Base-by-base conservation (phyloP, 1,139 yeast genomes). In the Meyerozyma carpophila region DNA sequence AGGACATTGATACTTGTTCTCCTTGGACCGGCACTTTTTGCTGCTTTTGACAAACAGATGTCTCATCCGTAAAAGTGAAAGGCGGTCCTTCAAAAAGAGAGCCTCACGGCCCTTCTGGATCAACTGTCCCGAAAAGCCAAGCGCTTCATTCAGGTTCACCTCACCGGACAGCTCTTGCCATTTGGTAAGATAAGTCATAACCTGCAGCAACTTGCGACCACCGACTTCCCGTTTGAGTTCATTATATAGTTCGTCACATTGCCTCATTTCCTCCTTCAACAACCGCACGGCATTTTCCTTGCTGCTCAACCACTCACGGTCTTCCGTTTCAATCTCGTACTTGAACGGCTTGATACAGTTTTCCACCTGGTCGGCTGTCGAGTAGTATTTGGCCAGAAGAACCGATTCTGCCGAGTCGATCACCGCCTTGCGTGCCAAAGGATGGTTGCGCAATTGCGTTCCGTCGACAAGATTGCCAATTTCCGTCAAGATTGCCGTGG, bases 281-380 rank as follows among this genome's bases (percentile, higher is more conserved):
- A 94, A 64, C 37, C 68, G 69, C 13, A 81, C 77, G 0, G 98
- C 78, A 58, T 86, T 95, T 27, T 87, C 95, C 50, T 88, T 80
- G 36, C 96, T 84, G 11, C 77, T 61, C 34, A 73, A 68, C 99
- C 99, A 94, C 61, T 94, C 98, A 38, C 96, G 75, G 56, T 90
- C 96, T 58, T 93, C 98, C 40, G 93, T 79, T 60, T 94, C 98
- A 48, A 94, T 91, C 60, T 94, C 98, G 62, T 93, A 93, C 65
- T 94, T 94, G 67, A 84, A 93, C 2, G 98, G 98, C 62, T 94
- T 94, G 57, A 94, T 91, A 67, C 98, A 91, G 63, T 93, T 94
- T 59, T 94, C 99, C 13, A 94, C 98, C 61, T 94, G 98, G 61
- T 94, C 98, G 0, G 98, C 95, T 0, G 98, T 93, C 1, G 96